A percentile compares a stretch with the other conserved stretches of the same genome.
These are phyloP conservation scores for Hyaloperonospora arabidopsidis DNA, from an alignment of 352 stramenopile species.

Conservation along the genomic window DNA sequence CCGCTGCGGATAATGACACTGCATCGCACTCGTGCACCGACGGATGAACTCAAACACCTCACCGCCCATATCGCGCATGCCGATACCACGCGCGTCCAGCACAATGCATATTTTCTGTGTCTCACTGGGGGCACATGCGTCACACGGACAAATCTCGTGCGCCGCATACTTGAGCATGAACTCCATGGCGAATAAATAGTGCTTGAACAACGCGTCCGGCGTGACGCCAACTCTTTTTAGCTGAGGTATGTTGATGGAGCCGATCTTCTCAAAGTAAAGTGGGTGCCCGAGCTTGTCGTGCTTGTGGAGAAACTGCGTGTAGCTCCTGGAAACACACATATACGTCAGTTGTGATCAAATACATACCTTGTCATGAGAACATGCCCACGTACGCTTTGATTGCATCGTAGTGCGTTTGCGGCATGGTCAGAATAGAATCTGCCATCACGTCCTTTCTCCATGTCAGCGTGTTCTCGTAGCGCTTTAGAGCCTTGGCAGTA, in stretches of 20 bases:
- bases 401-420: slow-evolving; percentile 50
- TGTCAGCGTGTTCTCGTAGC: slow-evolving; percentile 54
- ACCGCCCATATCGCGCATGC: slow-evolving; percentile 64
- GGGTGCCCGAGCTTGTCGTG: slow-evolving; percentile 70
- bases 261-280: slow-evolving; percentile 78
- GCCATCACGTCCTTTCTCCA: slow-evolving; percentile 74
- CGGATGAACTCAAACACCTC: slow-evolving; percentile 80
- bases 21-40: slow-evolving; percentile 68
- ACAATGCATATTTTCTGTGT: slow-evolving; percentile 71
- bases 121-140: slow-evolving; percentile 49
- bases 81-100: slow-evolving; percentile 57
- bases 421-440: slow-evolving; percentile 53
- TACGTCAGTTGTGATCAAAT: no score
- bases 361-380: no score
- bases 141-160: slow-evolving; percentile 44
- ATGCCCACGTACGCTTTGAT: slow-evolving; percentile 51
- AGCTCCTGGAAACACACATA: slow-evolving; percentile 11
- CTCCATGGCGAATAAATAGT: slow-evolving; percentile 83
- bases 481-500: slow-evolving; percentile 42
- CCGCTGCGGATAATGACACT: slow-evolving; percentile 79
- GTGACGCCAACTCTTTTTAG: slow-evolving; percentile 62
- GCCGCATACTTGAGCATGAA: slow-evolving; percentile 75
- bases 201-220: slow-evolving; percentile 62
- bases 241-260: slow-evolving; percentile 72
- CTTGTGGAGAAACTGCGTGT: slow-evolving; percentile 59